Percentiles rank a stretch among this genome's conserved stretches.
These are phyloP conservation scores for Dendrostoma leiphaemia DNA, from an alignment of 2,329 filamentous ascomycete genomes.

Conservation along the genomic window DNA sequence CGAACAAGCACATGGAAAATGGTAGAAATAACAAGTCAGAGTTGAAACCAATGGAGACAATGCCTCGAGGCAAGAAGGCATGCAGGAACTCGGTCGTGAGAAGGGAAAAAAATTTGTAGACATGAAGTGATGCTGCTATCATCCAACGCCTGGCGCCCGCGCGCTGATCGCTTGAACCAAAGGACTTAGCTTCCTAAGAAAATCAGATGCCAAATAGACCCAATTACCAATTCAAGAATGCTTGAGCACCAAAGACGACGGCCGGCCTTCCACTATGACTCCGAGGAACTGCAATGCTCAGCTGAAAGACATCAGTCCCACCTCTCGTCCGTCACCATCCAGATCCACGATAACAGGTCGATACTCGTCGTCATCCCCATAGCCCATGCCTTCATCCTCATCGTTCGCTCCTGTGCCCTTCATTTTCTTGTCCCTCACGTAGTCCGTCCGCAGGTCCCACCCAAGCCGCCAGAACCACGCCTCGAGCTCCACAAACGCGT, in stretches of 20 bases:
- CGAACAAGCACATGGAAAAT: too few species aligned
- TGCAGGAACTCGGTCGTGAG: too few species aligned
- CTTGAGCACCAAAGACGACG: not conserved
- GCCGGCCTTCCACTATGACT: not conserved
- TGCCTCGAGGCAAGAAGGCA: too few species aligned
- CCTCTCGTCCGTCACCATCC: conserved; percentile 50
- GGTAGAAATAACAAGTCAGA: too few species aligned
- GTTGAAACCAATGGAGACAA: too few species aligned
- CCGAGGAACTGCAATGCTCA: conserved; percentile 5
- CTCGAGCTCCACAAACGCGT: conserved; percentile 49
- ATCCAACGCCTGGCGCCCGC: too few species aligned
- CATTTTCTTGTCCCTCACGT: conserved; percentile 49
- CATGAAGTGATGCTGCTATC: too few species aligned
- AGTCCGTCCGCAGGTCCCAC: conserved; percentile 55
- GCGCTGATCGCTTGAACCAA: too few species aligned
- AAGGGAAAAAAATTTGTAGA: too few species aligned
- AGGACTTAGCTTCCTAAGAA: too few species aligned
- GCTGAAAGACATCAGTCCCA: conserved; percentile 49
- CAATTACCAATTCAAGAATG: not conserved
- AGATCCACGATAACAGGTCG: conserved; percentile 52
- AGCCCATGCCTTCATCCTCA: not conserved
- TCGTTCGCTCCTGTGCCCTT: conserved; percentile 44
- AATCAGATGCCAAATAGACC: too few species aligned
- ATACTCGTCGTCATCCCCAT: conserved; percentile 50
- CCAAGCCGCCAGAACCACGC: conserved; percentile 45